Evolutionary conservation across 371 early-diverging fungal genomes (phyloP), one percentile per base, ranked within the genome.

Genomic region (Racocetra persica): DNA sequence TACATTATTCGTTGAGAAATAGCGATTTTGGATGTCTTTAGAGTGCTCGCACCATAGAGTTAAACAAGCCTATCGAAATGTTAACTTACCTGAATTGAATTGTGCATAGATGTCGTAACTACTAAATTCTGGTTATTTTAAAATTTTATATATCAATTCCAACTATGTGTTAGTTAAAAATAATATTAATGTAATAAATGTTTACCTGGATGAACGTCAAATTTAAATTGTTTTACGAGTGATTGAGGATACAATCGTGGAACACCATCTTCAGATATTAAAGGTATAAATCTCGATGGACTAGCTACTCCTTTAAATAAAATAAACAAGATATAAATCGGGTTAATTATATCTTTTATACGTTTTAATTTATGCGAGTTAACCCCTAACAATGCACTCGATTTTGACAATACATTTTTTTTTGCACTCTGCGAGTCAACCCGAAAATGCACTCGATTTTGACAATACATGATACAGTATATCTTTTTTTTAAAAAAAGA

Each of bases 211-310:
- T 84, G 32, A 66, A 69, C 77, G 85, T 88, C 20, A 86, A 86
- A 86, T 1, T 81, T 83, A 20, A 88, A 84, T 65, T 93, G 93
- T 78, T 92, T 92, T 14, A 91, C 82, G 36, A 92, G 71, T 26
- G 91, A 87, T 80, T 93, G 94, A 32, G 94, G 92, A 80, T 92
- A 92, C 82, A 92, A 87, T 55, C 89, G 75, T 4, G 83, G 85
- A 55, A 84, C 85, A 18, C 85, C 83, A 69, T 87, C 87, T 20
- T 84, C 82, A 73, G 87, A 88, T 16, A 82, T 72, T 84, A 89
- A 85, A 5, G 86, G 59, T 73, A 86, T 86, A 22, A 88, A 88
- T 67, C 88, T 84, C 0, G 91, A 81, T 4, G 91, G 88, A 24
- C 83, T 81, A 54, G 85, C 84, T 36, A 86, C 81, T 45, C 87